phyloP scores from a whole-genome alignment of 2,329 filamentous ascomycete genomes.

The Didymellaceae sp. region DNA sequence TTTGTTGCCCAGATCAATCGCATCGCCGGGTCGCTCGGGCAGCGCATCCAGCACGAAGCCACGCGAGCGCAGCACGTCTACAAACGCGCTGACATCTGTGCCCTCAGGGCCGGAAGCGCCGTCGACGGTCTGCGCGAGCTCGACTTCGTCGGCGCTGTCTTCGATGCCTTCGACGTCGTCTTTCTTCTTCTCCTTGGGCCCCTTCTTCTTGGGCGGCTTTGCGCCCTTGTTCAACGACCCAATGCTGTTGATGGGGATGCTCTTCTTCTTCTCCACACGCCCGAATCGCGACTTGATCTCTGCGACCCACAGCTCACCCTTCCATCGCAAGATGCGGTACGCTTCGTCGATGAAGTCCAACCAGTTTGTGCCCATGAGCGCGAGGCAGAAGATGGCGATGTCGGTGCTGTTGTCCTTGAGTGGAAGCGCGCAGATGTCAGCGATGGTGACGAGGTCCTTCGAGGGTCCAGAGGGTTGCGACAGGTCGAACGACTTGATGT shows the following conservation, averaged over 20 bases:
- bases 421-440: slow-evolving; percentile 87
- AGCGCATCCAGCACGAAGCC: slow-evolving; percentile 76
- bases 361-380: slow-evolving; percentile 99
- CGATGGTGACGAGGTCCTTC: slow-evolving; percentile 77
- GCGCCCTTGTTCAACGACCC: slow-evolving; percentile 52
- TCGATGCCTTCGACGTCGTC: slow-evolving; percentile 58
- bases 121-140: slow-evolving; percentile 69
- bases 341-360: slow-evolving; percentile 95
- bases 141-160: slow-evolving; percentile 63
- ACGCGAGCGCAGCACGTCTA: slow-evolving; percentile 78
- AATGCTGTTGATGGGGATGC: slow-evolving; percentile 67
- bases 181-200: slow-evolving; percentile 50
- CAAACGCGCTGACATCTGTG: slow-evolving; percentile 86
- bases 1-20: slow-evolving; percentile 85
- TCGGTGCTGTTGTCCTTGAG: slow-evolving; percentile 77
- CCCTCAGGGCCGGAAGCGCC: slow-evolving; percentile 69
- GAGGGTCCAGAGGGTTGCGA: slow-evolving; percentile 76
- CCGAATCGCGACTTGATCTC: slow-evolving; percentile 96
- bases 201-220: slow-evolving; percentile 32
- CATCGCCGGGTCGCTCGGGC: slow-evolving; percentile 62
- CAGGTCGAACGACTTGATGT: slow-evolving; percentile 85
- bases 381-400: slow-evolving; percentile 92
- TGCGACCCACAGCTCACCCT: slow-evolving; percentile 94
- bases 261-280: slow-evolving; percentile 60
- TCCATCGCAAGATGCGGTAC: slow-evolving; percentile 87